These are phyloP conservation scores for Simplicillium aogashimaense DNA, from an alignment of 2,329 filamentous ascomycete genomes.

Conservation along the genomic window DNA sequence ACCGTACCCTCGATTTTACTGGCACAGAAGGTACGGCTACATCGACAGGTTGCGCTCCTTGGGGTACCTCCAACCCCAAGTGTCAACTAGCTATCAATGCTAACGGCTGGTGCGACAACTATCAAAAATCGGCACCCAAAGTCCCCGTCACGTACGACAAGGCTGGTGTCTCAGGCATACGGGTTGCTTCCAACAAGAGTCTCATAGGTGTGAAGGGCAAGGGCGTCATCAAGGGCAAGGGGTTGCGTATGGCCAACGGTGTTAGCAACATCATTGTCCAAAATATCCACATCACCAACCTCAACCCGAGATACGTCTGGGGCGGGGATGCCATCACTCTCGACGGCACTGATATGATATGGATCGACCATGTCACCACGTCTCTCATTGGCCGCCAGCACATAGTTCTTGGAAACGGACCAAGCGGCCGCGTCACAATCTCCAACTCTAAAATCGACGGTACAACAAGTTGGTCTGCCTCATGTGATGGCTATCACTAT, in stretches of 20 bases:
- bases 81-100: conserved; percentile 54
- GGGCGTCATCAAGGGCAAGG: conserved; percentile 49
- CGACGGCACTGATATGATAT: conserved; percentile 32
- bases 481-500: conserved; percentile 50
- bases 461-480: conserved; percentile 40
- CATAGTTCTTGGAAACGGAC: conserved; percentile 45
- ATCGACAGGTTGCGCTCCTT: conserved; percentile 47
- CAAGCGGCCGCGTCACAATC: conserved; percentile 46
- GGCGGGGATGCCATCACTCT: conserved; percentile 49
- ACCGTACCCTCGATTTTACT: conserved; percentile 46
- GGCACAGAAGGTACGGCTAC: conserved; percentile 42
- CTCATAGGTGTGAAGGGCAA: conserved; percentile 40
- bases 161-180: conserved; percentile 39
- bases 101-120: conserved; percentile 49
- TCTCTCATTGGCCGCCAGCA: conserved; percentile 50
- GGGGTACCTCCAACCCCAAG: conserved; percentile 33
- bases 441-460: conserved; percentile 53
- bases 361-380: conserved; percentile 46
- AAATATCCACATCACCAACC: conserved; percentile 43
- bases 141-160: conserved; percentile 38
- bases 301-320: conserved; percentile 51
- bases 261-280: conserved; percentile 50
- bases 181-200: conserved; percentile 46
- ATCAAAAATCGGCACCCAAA: conserved; percentile 38
- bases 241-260: conserved; percentile 36